Percentiles rank a stretch among this genome's conserved stretches.
phyloP scores from a whole-genome alignment of 768 basidiomycete genomes.

The Saitozyma podzolica region DNA sequence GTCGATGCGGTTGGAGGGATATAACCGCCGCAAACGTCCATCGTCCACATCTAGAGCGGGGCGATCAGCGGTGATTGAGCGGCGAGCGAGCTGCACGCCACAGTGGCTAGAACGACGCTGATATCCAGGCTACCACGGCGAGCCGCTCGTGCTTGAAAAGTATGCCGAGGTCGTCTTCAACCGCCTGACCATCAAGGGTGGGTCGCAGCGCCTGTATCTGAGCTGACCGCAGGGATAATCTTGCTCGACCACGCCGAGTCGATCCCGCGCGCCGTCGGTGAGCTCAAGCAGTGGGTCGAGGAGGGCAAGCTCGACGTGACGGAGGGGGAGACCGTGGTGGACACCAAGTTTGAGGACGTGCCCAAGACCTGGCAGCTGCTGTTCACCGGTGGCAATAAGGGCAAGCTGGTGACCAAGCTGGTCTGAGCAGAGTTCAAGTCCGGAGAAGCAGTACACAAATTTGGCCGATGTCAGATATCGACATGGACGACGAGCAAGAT shows the following conservation, averaged over 20 bases:
- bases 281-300: constrained; percentile 27
- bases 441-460: no score
- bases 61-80: constrained; percentile 23
- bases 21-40: no score
- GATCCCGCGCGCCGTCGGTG: constrained; percentile 11
- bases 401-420: constrained; percentile 42
- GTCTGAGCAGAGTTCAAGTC: no score
- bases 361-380: constrained; percentile 33
- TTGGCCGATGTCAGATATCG: no score
- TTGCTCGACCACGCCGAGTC: constrained; percentile 25
- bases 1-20: no score
- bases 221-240: constrained; percentile 21
- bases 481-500: no score
- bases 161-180: constrained; percentile 39
- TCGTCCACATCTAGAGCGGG: no score
- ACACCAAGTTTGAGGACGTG: constrained; percentile 43
- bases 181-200: constrained; percentile 38
- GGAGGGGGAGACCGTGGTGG: constrained; percentile 33
- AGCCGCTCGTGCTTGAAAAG: no score
- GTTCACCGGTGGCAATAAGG: constrained; percentile 38
- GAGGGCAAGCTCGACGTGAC: constrained; percentile 32
- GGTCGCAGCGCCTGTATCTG: no score
- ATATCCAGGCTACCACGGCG: no score
- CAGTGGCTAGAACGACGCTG: no score
- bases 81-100: no score